Evolutionary conservation across 2,329 filamentous ascomycete species (phyloP), one percentile per base, ranked within the genome.

Genomic region (Fusarium verrucosum): DNA sequence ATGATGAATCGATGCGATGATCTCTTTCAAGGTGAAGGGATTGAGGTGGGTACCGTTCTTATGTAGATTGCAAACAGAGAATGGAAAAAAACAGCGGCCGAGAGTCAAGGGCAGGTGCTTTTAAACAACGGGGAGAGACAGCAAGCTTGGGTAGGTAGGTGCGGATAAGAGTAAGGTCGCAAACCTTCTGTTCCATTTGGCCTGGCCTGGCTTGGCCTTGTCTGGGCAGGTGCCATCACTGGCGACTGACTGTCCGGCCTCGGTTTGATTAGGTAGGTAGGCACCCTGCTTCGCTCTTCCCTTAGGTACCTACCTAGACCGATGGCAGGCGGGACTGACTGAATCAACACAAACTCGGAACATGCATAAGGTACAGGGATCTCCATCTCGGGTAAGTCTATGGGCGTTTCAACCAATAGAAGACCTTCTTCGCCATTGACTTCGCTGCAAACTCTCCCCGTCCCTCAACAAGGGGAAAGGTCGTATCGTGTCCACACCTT

Each of bases 251-350:
- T n/a, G n/a, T n/a, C n/a, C n/a, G 66, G 55, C 67, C 69, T 71
- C 65, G 69, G 67, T 71, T 71, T 71, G 62, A 71, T 71, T 69
- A 42, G 50, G 58, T 55, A 65, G 51, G 38, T 14, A 30, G 11
- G 26, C 10, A 49, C 56, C 55, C 55, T 58, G 65, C 65, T 64
- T 58, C 66, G n/a, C n/a, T n/a, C n/a, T n/a, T n/a, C n/a, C n/a
- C n/a, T n/a, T n/a, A n/a, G n/a, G n/a, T n/a, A n/a, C n/a, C n/a
- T n/a, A n/a, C n/a, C n/a, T n/a, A n/a, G n/a, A n/a, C n/a, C n/a
- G n/a, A n/a, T n/a, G n/a, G n/a, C n/a, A n/a, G n/a, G n/a, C n/a
- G 58, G 42, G 57, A 52, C 61, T 58, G 42, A 58, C n/a, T n/a
- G n/a, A 63, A 20, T 33, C 32, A 47, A 47, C 44, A 40, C 32